A percentile compares a stretch with the other conserved stretches of the same genome.
These are phyloP conservation scores for Pezicula rhizophila DNA, from an alignment of 2,329 filamentous ascomycete species.

Conservation along the genomic window DNA sequence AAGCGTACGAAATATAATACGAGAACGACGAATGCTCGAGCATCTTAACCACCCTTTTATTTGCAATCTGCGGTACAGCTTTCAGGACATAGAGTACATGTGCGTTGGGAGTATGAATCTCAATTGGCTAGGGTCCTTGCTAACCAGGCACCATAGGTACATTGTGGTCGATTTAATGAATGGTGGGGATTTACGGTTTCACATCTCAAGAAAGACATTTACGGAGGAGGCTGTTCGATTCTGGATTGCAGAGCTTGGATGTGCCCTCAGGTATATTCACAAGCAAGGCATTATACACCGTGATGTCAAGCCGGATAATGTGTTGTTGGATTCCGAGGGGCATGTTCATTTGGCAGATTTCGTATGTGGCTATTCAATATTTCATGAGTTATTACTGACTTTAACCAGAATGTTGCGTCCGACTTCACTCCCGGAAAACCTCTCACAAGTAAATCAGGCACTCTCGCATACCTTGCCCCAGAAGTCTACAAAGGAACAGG, in stretches of 20 bases:
- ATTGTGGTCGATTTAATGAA: slow-evolving; percentile 98
- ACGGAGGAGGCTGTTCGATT: slow-evolving; percentile 95
- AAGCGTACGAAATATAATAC: slow-evolving; percentile 96
- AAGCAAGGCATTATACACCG: slow-evolving; percentile 82
- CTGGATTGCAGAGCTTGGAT: slow-evolving; percentile 93
- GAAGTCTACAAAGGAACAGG: slow-evolving; percentile 90
- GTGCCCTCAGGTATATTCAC: slow-evolving; percentile 83
- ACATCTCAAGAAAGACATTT: slow-evolving; percentile 96
- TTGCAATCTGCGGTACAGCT: slow-evolving; percentile 97
- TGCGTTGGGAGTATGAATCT: slow-evolving; percentile 39
- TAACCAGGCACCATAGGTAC: slow-evolving; percentile 48
- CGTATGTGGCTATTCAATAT: slow-evolving; percentile 47
- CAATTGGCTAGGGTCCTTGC: slow-evolving; percentile 10
- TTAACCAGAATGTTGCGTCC: slow-evolving; percentile 81
- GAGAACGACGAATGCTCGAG: slow-evolving; percentile 95
- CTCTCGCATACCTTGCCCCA: slow-evolving; percentile 88
- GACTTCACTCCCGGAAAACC: slow-evolving; percentile 78
- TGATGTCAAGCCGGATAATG: slow-evolving; percentile 89
- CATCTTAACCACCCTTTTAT: slow-evolving; percentile 97
- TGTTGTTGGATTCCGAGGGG: slow-evolving; percentile 78
- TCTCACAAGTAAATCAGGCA: slow-evolving; percentile 93
- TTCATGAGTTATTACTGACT: slow-evolving; percentile 28
- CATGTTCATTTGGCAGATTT: slow-evolving; percentile 98
- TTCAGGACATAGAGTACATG: slow-evolving; percentile 99
- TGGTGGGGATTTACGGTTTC: slow-evolving; percentile 91